Conservation (phyloP, 2,329 filamentous ascomycete genomes). For the Bipolaris cookei region DNA sequence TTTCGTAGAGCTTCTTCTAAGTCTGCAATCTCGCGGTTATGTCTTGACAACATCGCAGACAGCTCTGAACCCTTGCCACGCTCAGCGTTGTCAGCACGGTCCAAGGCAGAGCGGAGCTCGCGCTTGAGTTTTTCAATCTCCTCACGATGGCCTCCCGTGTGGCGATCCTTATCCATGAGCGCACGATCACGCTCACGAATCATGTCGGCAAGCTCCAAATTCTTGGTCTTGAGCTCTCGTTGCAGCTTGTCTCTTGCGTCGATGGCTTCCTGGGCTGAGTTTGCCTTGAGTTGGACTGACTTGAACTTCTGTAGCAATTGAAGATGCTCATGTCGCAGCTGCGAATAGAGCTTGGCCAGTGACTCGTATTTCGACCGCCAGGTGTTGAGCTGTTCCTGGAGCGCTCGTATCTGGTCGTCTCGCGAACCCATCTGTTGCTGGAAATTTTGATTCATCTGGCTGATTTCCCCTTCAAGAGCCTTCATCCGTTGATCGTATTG, state of each 20-base stretch:
- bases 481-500: constrained; percentile 96
- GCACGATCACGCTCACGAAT: constrained; percentile 95
- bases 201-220: constrained; percentile 98
- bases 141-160: constrained; percentile 85
- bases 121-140: constrained; percentile 94
- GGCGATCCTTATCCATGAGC: constrained; percentile 87
- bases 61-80: constrained; percentile 93
- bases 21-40: constrained; percentile 96
- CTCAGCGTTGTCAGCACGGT: constrained; percentile 90
- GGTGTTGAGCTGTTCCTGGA: constrained; percentile 97
- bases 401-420: constrained; percentile 88
- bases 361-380: constrained; percentile 98
- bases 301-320: constrained; percentile 97
- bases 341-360: constrained; percentile 94
- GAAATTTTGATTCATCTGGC: constrained; percentile 80
- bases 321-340: constrained; percentile 91
- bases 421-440: constrained; percentile 86
- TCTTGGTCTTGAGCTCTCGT: constrained; percentile 98
- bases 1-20: constrained; percentile 87
- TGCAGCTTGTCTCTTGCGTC: constrained; percentile 93
- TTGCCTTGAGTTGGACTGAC: constrained; percentile 91
- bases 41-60: constrained; percentile 91
- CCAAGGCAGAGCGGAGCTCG: constrained; percentile 88
- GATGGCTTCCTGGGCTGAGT: constrained; percentile 95
- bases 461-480: constrained; percentile 84